phyloP scores from a whole-genome alignment of 441 rosid genomes.

The Rhodomyrtus psidioides region DNA sequence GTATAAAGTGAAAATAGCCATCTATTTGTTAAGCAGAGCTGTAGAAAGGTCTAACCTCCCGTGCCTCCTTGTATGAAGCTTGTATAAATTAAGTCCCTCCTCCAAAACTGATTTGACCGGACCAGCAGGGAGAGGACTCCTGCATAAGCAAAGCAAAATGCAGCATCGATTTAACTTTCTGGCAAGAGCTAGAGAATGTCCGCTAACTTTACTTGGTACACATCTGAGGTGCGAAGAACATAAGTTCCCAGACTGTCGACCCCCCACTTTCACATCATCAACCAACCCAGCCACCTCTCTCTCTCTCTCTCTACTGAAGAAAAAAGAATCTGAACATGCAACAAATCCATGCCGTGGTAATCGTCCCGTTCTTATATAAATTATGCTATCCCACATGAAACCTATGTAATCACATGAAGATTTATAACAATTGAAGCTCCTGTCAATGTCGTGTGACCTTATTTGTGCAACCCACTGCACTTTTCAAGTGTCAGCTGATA shows the following conservation, averaged over 20 bases:
- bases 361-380: neutral
- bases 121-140: constrained; percentile 78
- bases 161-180: neutral
- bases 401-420: neutral
- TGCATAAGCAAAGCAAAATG: constrained; percentile 21
- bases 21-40: neutral
- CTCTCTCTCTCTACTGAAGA: neutral
- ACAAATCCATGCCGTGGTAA: neutral
- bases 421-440: neutral
- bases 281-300: neutral
- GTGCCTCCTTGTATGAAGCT: constrained; percentile 61
- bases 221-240: neutral
- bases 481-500: too few relatives aligned
- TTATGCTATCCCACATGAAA: neutral
- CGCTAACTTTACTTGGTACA: neutral
- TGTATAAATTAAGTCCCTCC: constrained; percentile 76
- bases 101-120: constrained; percentile 55
- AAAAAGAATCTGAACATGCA: neutral
- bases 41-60: constrained; percentile 52
- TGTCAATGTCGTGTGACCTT: neutral
- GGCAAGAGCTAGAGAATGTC: neutral
- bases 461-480: neutral
- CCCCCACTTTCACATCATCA: neutral
- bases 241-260: neutral
- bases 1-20: neutral